phyloP scores from a whole-genome alignment of 441 rosid species.

The Erodium texanum region DNA sequence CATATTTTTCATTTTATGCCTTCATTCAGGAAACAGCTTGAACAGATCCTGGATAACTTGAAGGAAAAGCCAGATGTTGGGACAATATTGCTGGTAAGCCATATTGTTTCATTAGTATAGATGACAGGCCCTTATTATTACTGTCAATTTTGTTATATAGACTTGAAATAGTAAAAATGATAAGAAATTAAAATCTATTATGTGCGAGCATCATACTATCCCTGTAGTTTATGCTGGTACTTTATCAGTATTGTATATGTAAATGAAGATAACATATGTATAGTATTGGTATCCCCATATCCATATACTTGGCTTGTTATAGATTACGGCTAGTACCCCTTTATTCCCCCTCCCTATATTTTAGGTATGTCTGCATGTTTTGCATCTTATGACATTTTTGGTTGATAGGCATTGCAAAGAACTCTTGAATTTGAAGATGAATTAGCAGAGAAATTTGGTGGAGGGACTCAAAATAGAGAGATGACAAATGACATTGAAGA shows the following conservation, averaged over 20 bases:
- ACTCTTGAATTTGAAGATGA: slow-evolving; percentile 97
- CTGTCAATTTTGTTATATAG: not conserved
- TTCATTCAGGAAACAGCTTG: slow-evolving; percentile 79
- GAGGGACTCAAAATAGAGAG: slow-evolving; percentile 57
- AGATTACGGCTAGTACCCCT: not conserved
- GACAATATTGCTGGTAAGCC: slow-evolving; percentile 64
- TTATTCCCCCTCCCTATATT: not conserved
- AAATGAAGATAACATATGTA: not conserved
- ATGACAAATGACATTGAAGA: slow-evolving; percentile 73
- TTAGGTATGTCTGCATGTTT: too few species aligned
- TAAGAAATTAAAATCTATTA: not conserved
- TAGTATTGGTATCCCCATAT: not conserved
- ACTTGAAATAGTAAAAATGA: not conserved
- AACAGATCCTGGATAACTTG: slow-evolving; percentile 69
- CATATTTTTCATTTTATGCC: slow-evolving; percentile 1
- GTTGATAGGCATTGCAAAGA: slow-evolving; percentile 74
- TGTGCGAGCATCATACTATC: too few species aligned
- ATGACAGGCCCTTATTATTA: not conserved
- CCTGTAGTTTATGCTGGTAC: not conserved
- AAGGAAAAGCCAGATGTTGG: slow-evolving; percentile 96
- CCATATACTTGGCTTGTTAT: not conserved
- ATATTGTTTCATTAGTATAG: slow-evolving; percentile 5
- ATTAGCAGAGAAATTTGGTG: slow-evolving; percentile 94
- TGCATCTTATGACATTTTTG: not conserved
- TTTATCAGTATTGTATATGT: not conserved